These are phyloP conservation scores for Phytophthora colocasiae DNA, from an alignment of 352 stramenopile genomes.

Conservation along the genomic window DNA sequence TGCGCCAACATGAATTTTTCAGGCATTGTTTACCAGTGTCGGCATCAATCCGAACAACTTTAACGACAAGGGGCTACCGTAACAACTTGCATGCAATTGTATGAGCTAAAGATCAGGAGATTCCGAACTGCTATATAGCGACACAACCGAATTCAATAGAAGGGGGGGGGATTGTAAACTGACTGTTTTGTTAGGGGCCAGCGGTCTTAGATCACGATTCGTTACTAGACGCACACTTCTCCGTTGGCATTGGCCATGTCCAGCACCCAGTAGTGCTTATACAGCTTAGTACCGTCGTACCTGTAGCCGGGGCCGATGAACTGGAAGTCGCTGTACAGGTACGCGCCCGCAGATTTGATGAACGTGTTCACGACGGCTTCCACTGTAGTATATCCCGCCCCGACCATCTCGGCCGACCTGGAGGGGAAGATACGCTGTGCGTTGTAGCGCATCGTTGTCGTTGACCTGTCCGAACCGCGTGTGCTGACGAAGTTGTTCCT, in stretches of 20 bases:
- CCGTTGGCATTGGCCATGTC: slow-evolving; percentile 32
- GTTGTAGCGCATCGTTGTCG: slow-evolving; percentile 28
- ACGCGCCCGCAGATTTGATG: slow-evolving; percentile 44
- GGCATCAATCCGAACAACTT: too few species aligned
- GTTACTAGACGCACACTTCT: slow-evolving; percentile 17
- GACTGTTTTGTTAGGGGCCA: neutral
- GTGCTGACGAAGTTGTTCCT: slow-evolving; percentile 29
- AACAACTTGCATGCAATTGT: too few species aligned
- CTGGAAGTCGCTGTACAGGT: slow-evolving; percentile 39
- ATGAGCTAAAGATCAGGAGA: too few species aligned
- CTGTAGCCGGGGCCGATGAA: slow-evolving; percentile 35
- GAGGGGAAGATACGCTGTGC: slow-evolving; percentile 24
- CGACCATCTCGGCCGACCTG: slow-evolving; percentile 42
- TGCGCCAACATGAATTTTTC: too few species aligned
- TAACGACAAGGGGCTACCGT: too few species aligned
- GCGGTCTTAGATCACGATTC: neutral
- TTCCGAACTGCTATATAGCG: too few species aligned
- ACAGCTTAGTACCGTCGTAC: slow-evolving; percentile 32
- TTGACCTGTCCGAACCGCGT: slow-evolving; percentile 39
- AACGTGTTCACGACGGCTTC: slow-evolving; percentile 45
- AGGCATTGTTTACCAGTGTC: too few species aligned
- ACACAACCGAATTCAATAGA: too few species aligned
- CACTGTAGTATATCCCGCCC: slow-evolving; percentile 39
- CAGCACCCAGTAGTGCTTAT: slow-evolving; percentile 44
- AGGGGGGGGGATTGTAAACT: too few species aligned